Base-by-base conservation (phyloP, 805 yeast species). In the Dipodascus geniculatus region DNA sequence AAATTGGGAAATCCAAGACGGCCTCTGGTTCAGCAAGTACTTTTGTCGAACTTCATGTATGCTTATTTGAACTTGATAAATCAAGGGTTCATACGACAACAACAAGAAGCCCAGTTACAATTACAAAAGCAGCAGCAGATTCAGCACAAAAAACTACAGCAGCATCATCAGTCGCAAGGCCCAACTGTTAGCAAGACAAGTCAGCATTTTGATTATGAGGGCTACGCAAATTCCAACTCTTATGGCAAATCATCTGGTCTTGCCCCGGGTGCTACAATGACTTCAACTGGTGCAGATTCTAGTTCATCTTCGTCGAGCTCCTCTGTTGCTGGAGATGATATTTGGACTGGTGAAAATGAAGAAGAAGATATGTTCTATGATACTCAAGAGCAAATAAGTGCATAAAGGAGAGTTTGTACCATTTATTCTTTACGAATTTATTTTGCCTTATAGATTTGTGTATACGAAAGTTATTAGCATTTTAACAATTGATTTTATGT, bases 31-130 rank as follows among this genome's bases (percentile, higher is more conserved):
- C 97, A 93, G 66, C 99, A 93, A 66, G 99, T 93, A 1, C 68
- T 93, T 51, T 71, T 93, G 58, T 87, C 96, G 55, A 93, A 93
- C 67, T 93, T 93, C 78, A 93, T 93, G 99, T 93, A 93, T 65
- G 91, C 97, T 0, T 93, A 93, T 68, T 76, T 93, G 73, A 91
- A 93, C 65, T 74, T 93, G 68, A 96, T 93, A 54, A 95, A 91
- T 67, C 97, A 91, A 65, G 90, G 71, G 42, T 67, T 66, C 55
- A 70, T 65, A 60, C 70, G 66, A 60, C 61, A 56, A 54, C 61
- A 59, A 54, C 53, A 52, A 22, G 22, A 19, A 51, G 54, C 49
- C 44, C 53, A 52, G 52, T 23, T 50, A 2, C 54, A 50, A 8
- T 35, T 52, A 53, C 56, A 57, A 48, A 56, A 55, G 44, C 53